These are phyloP conservation scores for Biscogniauxia sp. DNA, from an alignment of 2,329 filamentous ascomycete species.

Conservation along the genomic window DNA sequence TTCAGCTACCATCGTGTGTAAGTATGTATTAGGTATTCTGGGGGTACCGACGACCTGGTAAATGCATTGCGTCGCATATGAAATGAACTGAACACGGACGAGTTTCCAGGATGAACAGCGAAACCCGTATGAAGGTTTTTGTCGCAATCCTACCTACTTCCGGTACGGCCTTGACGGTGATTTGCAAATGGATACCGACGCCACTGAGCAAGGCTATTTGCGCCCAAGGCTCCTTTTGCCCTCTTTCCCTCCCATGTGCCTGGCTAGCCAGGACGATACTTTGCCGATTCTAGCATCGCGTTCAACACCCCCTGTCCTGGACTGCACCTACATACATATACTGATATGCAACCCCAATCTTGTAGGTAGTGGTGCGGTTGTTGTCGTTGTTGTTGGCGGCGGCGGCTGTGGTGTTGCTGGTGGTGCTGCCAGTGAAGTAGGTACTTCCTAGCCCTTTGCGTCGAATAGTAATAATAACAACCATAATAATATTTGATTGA, in stretches of 20 bases:
- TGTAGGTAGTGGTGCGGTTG: too few species aligned
- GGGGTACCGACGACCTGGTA: not conserved
- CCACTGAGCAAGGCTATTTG: not conserved
- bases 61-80: not conserved
- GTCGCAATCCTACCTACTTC: not conserved
- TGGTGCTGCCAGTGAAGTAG: not conserved
- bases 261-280: constrained; percentile 3
- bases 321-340: constrained; percentile 4
- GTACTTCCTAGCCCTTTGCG: not conserved
- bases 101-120: not conserved
- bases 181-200: not conserved
- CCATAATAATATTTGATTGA: not conserved
- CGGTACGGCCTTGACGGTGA: not conserved
- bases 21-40: not conserved
- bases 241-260: not conserved
- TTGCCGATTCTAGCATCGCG: constrained; percentile 18
- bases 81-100: not conserved
- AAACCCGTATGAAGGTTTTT: not conserved
- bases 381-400: not conserved
- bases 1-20: not conserved
- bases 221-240: not conserved
- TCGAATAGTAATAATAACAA: too few species aligned
- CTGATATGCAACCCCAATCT: not conserved
- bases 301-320: not conserved
- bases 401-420: not conserved